Percentiles rank a stretch among this genome's conserved stretches.
phyloP scores from a whole-genome alignment of 2,329 filamentous ascomycete genomes.

The Myrmaecium sp. region DNA sequence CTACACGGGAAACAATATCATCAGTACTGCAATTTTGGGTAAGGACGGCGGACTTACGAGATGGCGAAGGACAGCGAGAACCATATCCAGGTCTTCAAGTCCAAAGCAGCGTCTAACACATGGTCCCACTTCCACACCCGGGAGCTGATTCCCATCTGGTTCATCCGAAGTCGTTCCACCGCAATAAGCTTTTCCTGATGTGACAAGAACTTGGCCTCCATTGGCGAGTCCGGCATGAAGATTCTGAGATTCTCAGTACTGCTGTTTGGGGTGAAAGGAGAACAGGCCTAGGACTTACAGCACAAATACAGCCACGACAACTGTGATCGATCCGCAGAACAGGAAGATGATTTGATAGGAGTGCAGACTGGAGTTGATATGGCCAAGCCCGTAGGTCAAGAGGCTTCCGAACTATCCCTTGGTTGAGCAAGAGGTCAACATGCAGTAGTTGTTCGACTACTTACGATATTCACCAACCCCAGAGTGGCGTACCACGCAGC shows the following conservation, averaged over 20 bases:
- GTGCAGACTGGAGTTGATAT: slow-evolving; percentile 32
- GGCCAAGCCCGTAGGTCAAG: slow-evolving; percentile 41
- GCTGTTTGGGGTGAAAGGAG: neutral
- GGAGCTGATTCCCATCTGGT: slow-evolving; percentile 25
- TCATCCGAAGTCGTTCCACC: slow-evolving; percentile 33
- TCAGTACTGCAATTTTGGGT: neutral
- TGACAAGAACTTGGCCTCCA: slow-evolving; percentile 39
- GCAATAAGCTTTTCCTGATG: slow-evolving; percentile 41
- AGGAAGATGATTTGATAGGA: slow-evolving; percentile 20
- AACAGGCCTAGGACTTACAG: slow-evolving; percentile 13
- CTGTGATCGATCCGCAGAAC: slow-evolving; percentile 27
- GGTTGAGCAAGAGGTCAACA: neutral
- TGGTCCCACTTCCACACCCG: slow-evolving; percentile 35
- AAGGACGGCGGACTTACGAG: slow-evolving; percentile 19
- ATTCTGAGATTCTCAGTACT: slow-evolving; percentile 8
- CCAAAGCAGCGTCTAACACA: slow-evolving; percentile 36
- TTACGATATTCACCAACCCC: slow-evolving; percentile 33
- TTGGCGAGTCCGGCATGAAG: slow-evolving; percentile 47
- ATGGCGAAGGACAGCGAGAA: slow-evolving; percentile 34
- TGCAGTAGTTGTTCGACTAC: too few relatives aligned
- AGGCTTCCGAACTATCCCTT: slow-evolving; percentile 28
- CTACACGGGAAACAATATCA: too few relatives aligned
- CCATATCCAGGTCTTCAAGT: slow-evolving; percentile 46
- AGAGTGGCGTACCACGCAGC: slow-evolving; percentile 42
- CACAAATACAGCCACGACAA: slow-evolving; percentile 34